Percentiles rank a stretch among this genome's conserved stretches.
Evolutionary conservation across 1,284 basidiomycete genomes (phyloP).

Genomic region (Psilocybe mexicana): DNA sequence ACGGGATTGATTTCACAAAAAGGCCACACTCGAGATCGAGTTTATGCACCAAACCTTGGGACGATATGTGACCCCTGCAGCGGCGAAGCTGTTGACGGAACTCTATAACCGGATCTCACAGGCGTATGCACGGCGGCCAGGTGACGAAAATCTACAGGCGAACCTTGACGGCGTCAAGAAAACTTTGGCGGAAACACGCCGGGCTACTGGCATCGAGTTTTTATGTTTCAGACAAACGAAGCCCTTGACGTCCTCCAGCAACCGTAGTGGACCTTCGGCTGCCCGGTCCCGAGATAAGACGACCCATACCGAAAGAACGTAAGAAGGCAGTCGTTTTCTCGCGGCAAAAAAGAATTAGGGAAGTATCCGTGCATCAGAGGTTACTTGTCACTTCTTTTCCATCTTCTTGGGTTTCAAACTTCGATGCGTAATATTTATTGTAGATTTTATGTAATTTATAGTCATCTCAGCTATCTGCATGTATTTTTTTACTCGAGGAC

Average conservation of each 20-base stretch:
- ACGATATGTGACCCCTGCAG: constrained; percentile 80
- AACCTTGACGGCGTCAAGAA: constrained; percentile 92
- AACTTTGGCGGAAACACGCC: constrained; percentile 83
- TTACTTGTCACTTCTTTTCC: background rate
- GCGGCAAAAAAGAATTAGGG: background rate
- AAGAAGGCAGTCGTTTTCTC: constrained; percentile 7
- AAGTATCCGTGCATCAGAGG: background rate
- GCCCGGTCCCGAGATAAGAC: constrained; percentile 24
- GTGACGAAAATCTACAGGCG: constrained; percentile 81
- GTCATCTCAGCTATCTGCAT: background rate
- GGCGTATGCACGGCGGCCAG: constrained; percentile 79
- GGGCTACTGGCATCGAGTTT: constrained; percentile 93
- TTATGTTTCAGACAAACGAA: constrained; percentile 83
- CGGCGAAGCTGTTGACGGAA: constrained; percentile 83
- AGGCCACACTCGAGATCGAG: constrained; percentile 98
- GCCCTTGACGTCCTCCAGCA: constrained; percentile 27
- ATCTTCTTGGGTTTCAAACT: background rate
- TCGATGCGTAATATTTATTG: background rate
- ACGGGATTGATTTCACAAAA: background rate
- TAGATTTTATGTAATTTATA: background rate
- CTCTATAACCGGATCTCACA: constrained; percentile 95
- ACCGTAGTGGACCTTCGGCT: constrained; percentile 16
- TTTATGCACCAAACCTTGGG: constrained; percentile 96
- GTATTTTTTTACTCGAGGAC: background rate
- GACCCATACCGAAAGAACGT: constrained; percentile 19